A percentile compares a stretch with the other conserved stretches of the same genome.
phyloP scores from a whole-genome alignment of 331 rosid species.

The Stylosanthes scabra region DNA sequence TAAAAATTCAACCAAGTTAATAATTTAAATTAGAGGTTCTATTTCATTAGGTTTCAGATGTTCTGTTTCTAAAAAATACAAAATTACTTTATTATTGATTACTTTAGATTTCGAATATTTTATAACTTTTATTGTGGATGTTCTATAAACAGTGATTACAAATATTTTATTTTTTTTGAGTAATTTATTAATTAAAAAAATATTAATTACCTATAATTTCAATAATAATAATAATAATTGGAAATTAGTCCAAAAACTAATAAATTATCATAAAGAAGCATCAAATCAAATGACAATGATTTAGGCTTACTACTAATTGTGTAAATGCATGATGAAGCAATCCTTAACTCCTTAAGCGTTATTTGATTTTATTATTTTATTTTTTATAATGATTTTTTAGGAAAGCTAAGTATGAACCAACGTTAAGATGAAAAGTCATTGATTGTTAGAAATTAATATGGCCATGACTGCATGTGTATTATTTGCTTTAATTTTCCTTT shows the following conservation, averaged over 20 bases:
- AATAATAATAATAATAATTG: background rate
- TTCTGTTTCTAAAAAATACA: too few species aligned
- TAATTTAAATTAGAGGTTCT: too few species aligned
- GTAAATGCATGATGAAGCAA: conserved; percentile 39
- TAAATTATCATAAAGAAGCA: background rate
- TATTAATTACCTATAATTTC: too few species aligned
- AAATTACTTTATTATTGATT: too few species aligned
- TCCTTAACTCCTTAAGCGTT: conserved; percentile 11
- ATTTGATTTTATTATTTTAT: conserved; percentile 17
- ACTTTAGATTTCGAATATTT: too few species aligned
- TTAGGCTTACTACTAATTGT: conserved; percentile 17
- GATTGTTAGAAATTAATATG: conserved; percentile 34
- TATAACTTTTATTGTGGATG: too few species aligned
- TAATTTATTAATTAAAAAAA: background rate
- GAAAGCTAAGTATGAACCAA: conserved; percentile 39
- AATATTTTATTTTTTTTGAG: background rate
- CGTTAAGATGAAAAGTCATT: conserved; percentile 37
- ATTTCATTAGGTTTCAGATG: too few species aligned
- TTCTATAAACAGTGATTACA: too few species aligned
- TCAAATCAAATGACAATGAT: conserved; percentile 24
- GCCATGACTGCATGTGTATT: conserved; percentile 33
- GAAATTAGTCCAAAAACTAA: background rate
- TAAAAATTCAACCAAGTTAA: too few species aligned
- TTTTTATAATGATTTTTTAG: background rate
- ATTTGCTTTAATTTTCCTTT: background rate